Base-by-base conservation (phyloP, 352 stramenopile genomes). In the Pythium utonaiense region DNA sequence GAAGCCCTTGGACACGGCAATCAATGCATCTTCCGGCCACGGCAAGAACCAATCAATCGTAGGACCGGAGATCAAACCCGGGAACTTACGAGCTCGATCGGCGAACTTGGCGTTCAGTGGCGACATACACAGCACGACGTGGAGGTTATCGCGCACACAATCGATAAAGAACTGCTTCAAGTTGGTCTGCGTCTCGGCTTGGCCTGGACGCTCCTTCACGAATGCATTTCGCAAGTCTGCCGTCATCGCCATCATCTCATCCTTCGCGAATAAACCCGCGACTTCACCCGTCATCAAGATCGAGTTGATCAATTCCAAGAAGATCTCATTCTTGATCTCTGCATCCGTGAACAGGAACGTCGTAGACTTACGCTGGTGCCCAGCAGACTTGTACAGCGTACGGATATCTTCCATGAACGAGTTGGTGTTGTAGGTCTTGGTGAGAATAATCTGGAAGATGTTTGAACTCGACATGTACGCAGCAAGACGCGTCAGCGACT, bases 251-350 rank as follows among this genome's bases (percentile, higher is more conserved):
- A 99, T 98, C 90, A 99, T 98, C 67, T 99, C 97, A 66, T 99
- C 97, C 67, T 99, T 99, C 0, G 96, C 91, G 68, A 99, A 99
- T 7, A 99, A 69, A 28, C 95, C 96, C 0, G 96, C 93, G n/a
- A 99, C 95, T 78, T 99, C 97, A 52, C 97, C 97, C 9, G 97
- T 99, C 81, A 98, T 98, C 36, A 99, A 80, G 36, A 99, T 91
- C 22, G 88, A 98, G 76, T 99, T 99, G 76, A 99, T 97, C 8
- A 97, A 80, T 82, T 99, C 97, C 41, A 99, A 75, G 71, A 99
- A 99, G 58, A 98, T 97, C 70, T 99, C 97, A 57, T 98, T 96
- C 80, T 99, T 99, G 71, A 99, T 99, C 67, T 99, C 96, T 9
- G 94, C 96, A 64, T 99, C 97, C 1, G 97, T 99, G 66, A 99